Base-by-base conservation (phyloP, 495 filamentous ascomycete genomes). In the Glarea lozoyensis region DNA sequence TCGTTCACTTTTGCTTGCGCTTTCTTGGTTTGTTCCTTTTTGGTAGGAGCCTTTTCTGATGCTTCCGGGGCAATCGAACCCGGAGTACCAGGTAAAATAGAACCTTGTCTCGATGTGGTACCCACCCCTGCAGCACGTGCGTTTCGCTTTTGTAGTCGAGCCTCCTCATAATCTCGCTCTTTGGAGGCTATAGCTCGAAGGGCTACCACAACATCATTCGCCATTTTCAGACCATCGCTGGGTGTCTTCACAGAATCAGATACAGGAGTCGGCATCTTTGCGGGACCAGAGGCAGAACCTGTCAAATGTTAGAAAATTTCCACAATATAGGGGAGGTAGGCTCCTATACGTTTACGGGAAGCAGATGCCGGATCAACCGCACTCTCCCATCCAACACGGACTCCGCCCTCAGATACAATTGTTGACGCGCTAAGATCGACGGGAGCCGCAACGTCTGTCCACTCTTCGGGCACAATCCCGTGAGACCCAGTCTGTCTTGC, bases 401-500 rank as follows among this genome's bases (percentile, higher is more conserved):
- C 19, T 22, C 40, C 48, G 11, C 48, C 58, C 10, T 57, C 58
- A 16, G 56, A 55, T 18, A 66, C 67, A 23, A 52, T 49, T 38
- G 44, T 58, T 13, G 59, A 61, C 32, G 58, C 61, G 30, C 44
- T 49, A 35, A 47, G 44, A 52, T 48, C 51, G n/a, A 60, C 53
- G 19, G 65, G 58, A 27, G 64, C 69, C 2, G 78, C 84, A 35
- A 85, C 57, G 44, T 86, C 82, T 10, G 69, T 57, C 75, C 84
- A 88, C 38, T 84, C 83, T 18, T 59, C 53, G 15, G 84, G 84
- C 2, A 87, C 69, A 5, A 76, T 59, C 2, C 86, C 87, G 60
- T 86, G 74, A 10, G 85, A 79, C n/a, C 78, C 81, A 27, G 65
- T 72, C 52, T 79, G 77, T 42, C 87, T 76, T 39, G 70, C 78